Evolutionary conservation across 768 basidiomycete species (phyloP).

Genomic region (Termitomyces sp.): DNA sequence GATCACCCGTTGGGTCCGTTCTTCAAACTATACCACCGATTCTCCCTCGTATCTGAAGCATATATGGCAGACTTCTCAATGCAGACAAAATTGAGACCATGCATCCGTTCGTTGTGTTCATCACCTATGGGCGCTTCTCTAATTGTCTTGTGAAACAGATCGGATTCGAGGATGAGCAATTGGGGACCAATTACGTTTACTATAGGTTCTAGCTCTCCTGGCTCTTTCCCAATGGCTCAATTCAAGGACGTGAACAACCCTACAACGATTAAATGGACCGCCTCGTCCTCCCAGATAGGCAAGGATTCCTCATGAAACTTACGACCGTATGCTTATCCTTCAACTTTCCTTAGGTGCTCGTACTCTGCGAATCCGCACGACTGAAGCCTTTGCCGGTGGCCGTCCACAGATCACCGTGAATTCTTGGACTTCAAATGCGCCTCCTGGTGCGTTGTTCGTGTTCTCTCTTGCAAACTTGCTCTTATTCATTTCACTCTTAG

Average conservation of each 20-base stretch:
- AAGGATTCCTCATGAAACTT: neutral
- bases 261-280: constrained; percentile 36
- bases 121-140: neutral
- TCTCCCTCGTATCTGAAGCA: neutral
- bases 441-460: constrained; percentile 22
- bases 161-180: constrained; percentile 37
- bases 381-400: constrained; percentile 40
- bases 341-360: constrained; percentile 27
- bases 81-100: constrained; percentile 44
- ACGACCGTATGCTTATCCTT: neutral
- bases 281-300: constrained; percentile 37
- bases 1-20: constrained; percentile 33
- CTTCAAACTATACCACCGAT: neutral
- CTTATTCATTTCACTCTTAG: constrained; percentile 12
- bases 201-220: constrained; percentile 30
- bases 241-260: constrained; percentile 40
- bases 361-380: constrained; percentile 40
- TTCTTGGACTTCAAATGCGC: constrained; percentile 34
- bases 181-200: constrained; percentile 45
- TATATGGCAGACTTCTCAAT: constrained; percentile 32
- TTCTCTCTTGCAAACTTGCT: neutral
- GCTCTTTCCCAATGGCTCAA: constrained; percentile 46
- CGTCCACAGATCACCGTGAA: constrained; percentile 40
- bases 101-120: constrained; percentile 32
- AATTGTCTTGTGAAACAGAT: constrained; percentile 12